Evolutionary conservation across 805 yeast genomes (phyloP), one percentile per base, ranked within the genome.

Genomic region (Tetrapisispora iriomotensis): DNA sequence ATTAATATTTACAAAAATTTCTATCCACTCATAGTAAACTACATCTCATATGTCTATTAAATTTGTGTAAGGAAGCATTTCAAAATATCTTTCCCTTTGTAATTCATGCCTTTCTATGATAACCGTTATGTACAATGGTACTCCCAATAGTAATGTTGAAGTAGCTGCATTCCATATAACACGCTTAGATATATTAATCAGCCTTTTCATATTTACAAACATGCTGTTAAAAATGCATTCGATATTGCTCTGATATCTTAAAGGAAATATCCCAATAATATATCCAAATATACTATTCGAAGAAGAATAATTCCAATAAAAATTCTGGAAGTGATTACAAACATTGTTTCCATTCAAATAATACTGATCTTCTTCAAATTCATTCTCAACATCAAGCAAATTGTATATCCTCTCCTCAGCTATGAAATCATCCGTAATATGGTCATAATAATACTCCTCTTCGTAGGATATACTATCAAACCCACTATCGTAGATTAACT

Each of bases 1-100:
- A 25, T 6, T 25, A 25, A 13, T 25, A 25, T 25, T 25, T 25
- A 25, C 27, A 25, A 14, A 25, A 6, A 12, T 25, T 8, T 25
- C 13, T 25, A 12, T 14, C 10, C 27, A 25, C 13, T 25, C n/a
- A n/a, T n/a, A n/a, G n/a, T n/a, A n/a, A n/a, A n/a, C n/a, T n/a
- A n/a, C 8, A n/a, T 21, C 19, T 31, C 14, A 31, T 31, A 31
- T n/a, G 15, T 10, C 15, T 9, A 14, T 15, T 8, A 31, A 21
- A 14, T 31, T 31, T 3, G 34, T 31, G 12, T 21, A 31, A 5
- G 34, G 34, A 17, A 81, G 88, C 56, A 82, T 67, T 42, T 81
- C 77, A 72, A 86, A 79, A 60, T 87, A 92, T 68, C 82, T 85
- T 70, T 88, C 96, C 79, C 85, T 74, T 68, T 88, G 96, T 58